Evolutionary conservation across 306 rosid genomes (phyloP).

Genomic region (Begonia fuchsioides): DNA sequence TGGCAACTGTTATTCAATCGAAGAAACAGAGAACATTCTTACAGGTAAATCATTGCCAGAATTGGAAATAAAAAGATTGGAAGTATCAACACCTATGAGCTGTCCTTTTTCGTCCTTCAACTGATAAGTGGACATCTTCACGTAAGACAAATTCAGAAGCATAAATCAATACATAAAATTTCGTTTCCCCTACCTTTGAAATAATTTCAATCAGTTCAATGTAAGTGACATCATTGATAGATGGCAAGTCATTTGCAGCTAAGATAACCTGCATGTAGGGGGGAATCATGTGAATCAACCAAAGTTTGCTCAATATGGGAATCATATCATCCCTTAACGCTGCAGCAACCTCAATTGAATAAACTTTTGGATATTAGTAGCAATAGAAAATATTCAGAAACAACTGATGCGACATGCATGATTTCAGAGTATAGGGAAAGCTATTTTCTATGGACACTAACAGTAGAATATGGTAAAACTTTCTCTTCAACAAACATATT

Average conservation of each 20-base stretch:
- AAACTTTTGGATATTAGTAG: background rate
- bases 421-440: no score
- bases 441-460: no score
- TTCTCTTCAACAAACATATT: no score
- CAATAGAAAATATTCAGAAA: no score
- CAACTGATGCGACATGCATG: no score
- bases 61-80: conserved; percentile 67
- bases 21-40: conserved; percentile 16
- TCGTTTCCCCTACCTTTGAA: conserved; percentile 36
- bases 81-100: conserved; percentile 57
- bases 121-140: conserved; percentile 35
- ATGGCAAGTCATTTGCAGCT: conserved; percentile 95
- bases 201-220: conserved; percentile 67
- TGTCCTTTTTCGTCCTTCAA: conserved; percentile 56
- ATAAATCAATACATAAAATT: background rate
- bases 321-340: background rate
- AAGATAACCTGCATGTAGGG: conserved; percentile 61
- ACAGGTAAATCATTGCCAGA: conserved; percentile 98
- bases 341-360: conserved; percentile 1
- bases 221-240: conserved; percentile 80
- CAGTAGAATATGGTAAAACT: no score
- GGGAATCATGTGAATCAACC: conserved; percentile 6
- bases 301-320: conserved; percentile 7
- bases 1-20: no score
- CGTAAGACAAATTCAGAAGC: conserved; percentile 14